Evolutionary conservation across 1,139 yeast genomes (phyloP), one percentile per base, ranked within the genome.

Genomic region (Zhuliangozyma blackwelliae): DNA sequence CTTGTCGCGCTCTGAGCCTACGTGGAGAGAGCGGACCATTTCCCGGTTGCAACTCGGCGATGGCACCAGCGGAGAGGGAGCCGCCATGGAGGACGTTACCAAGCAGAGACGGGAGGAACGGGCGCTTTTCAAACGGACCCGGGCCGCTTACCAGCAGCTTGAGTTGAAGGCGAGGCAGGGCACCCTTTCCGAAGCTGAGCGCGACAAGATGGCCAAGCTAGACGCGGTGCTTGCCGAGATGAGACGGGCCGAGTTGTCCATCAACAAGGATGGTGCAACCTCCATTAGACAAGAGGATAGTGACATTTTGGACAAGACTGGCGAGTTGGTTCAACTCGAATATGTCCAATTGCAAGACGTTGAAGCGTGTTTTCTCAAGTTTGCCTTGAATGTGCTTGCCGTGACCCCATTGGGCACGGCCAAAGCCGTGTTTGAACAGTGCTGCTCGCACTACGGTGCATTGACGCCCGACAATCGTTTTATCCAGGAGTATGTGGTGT

Each of bases 1-100:
- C 5, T 64, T 89, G 35, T 85, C 96, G 27, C 68, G 99, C 46
- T 84, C 95, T 40, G 97, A 92, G 51, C 96, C 98, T 0, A 79
- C 96, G 0, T 92, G 97, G 97, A 61, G 57, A 32, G 68, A 68
- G 10, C 72, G 97, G 38, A 79, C 87, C 1, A 48, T 46, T 11
- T 63, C 72, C 25, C 63, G 84, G 34, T 49, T 63, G 33, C 67
- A 83, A 36, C 59, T 69, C 28, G 45, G 39, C 10, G 45, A 13
- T 28, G 23, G 9, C 11, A 54, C 65, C 10, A 63, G 61, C 13
- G 61, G 57, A 8, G 46, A 49, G 38, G 55, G 54, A 25, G 44
- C 61, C 16, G 70, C 79, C 9, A 68, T 82, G 37, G 98, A 92
- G 60, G 95, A 86, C 46, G 61, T 89, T 25, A 90, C 97, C 1